Base-by-base conservation (phyloP, 257 asterid species). In the Primulina huaijiensis region DNA sequence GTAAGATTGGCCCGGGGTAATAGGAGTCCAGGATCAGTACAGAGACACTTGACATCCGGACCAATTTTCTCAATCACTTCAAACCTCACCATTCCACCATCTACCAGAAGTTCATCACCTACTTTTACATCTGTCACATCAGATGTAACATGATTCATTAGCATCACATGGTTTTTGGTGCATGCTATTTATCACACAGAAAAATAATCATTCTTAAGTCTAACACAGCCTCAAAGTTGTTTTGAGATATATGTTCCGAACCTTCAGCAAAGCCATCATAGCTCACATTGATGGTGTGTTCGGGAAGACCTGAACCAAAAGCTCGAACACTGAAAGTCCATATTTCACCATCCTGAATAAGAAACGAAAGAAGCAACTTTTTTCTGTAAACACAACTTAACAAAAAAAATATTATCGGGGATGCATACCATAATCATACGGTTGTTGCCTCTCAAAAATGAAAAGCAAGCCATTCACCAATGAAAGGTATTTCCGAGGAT, bases 51-150 rank as follows among this genome's bases (percentile, higher is more conserved):
- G 33, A 94, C 99, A 85, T 94, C 99, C 35, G 99, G 99, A 78
- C 99, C 99, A 71, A 91, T 83, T 83, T 85, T 94, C 80, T 91
- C 99, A 53, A 88, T 82, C 82, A 94, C 98, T 73, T 94, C 98
- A 87, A 92, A 94, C 78, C 99, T 87, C 76, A 91, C 99, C 99
- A 94, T 94, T 73, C 99, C 98, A 83, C 99, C 99, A 80, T 94
- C 99, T 55, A 94, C 94, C 50, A 94, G 85, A 72, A 94, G 97
- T 30, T 91, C 98, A 83, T 94, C 98, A 19, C 99, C 97, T 60
- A 88, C 88, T 72, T 79, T 76, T 63, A 89, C 90, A 89, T 94
- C 99, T 94, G 96, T 62, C 74, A 71, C 1, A 60, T 7, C 31
- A 69, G 53, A 68, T 50, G 10, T 8, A 74, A 30, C 21, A 25